phyloP scores from a whole-genome alignment of 257 asterid genomes.

The Forsythia viridissima region DNA sequence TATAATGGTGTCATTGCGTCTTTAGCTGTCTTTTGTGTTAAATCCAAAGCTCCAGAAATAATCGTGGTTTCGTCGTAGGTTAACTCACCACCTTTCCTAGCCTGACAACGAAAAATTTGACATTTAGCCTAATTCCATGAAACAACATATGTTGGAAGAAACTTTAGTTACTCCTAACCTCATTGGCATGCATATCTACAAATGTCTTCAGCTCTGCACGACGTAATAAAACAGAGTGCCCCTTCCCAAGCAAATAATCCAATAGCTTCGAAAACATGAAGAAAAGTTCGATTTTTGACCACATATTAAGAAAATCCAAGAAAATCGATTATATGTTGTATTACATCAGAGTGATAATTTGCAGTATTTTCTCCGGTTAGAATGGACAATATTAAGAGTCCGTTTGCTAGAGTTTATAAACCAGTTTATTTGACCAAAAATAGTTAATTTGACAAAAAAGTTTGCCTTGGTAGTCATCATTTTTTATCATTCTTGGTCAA shows the following conservation, averaged over 20 bases:
- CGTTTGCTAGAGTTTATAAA: too few relatives aligned
- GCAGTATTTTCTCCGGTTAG: background rate
- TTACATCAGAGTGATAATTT: background rate
- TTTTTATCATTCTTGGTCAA: too few relatives aligned
- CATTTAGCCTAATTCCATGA: conserved; percentile 1
- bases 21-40: conserved; percentile 67
- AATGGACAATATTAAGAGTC: background rate
- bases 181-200: conserved; percentile 73
- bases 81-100: conserved; percentile 81
- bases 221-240: conserved; percentile 61
- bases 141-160: background rate
- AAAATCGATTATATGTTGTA: background rate
- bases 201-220: conserved; percentile 78
- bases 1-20: conserved; percentile 77
- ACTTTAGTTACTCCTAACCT: conserved; percentile 37
- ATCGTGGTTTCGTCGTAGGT: conserved; percentile 66
- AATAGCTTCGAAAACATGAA: conserved; percentile 42
- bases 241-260: conserved; percentile 66
- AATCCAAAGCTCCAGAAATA: conserved; percentile 76
- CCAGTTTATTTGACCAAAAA: too few relatives aligned
- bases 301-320: background rate
- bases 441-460: too few relatives aligned
- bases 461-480: too few relatives aligned
- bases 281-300: conserved; percentile 8
- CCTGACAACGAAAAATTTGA: conserved; percentile 39